Base-by-base conservation (phyloP, 768 basidiomycete genomes). In the Tricholoma sp. region DNA sequence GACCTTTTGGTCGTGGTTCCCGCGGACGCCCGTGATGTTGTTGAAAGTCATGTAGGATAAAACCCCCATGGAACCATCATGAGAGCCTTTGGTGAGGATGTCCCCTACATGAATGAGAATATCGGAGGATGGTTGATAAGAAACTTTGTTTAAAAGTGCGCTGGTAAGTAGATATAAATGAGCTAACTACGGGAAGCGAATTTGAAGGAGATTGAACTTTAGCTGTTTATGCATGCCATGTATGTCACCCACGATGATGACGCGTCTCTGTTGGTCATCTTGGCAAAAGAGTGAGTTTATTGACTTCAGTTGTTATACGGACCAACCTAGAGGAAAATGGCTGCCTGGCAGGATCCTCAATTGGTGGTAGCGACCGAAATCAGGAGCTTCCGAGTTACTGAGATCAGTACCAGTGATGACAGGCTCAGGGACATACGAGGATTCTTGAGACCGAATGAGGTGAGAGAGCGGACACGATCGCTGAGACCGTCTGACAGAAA, bases 1-100 rank as follows among this genome's bases (percentile, higher is more conserved):
- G 44, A 94, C 83, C 59, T 80, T 80, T 70, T 98, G 93, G 72
- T 98, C 95, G 66, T 98, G 92, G 68, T 98, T 98, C 0, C 96
- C 95, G 31, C 95, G 83, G 3, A 97, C 92, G 13, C 93, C 94
- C 20, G 79, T 79, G 42, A 92, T 75, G 51, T 83, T 80, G 63
- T 86, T 67, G 8, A 72, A 64, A 2, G 84, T 71, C 78, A 97
- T 78, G 68, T 81, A 91, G 6, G 75, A 69, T 8, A 96, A 71
- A 17, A 89, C 77, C 6, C 80, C 74, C 57, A 86, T 68, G 0
- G 89, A 88, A n/a, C 80, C 78, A 34, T 78, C 59, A 53, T 80
- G 77, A 0, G 78, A 68, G 4, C 85, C 88, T 69, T 89, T 95
- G 18, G 88, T 75, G 15, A 91, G 63, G 13, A 95, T 75, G 68